These are phyloP conservation scores for Trametes sp. DNA, from an alignment of 1,284 basidiomycete species.

Conservation along the genomic window DNA sequence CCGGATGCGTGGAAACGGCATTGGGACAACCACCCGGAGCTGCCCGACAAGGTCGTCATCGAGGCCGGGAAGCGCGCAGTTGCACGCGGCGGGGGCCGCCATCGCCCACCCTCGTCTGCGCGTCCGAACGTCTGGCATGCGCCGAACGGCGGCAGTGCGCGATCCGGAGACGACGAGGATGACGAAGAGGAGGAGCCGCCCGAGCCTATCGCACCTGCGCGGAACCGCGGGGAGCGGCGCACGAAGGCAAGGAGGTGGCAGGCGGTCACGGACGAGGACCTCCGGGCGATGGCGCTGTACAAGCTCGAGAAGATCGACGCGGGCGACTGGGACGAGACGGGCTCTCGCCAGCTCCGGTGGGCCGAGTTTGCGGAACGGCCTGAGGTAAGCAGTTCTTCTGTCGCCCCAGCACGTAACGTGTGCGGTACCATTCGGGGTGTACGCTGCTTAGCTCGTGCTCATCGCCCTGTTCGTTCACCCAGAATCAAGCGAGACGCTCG, in stretches of 20 bases:
- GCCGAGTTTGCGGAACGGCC: constrained; percentile 19
- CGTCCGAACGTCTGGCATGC: no score
- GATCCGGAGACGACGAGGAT: neutral
- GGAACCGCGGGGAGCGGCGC: neutral
- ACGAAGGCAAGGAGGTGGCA: neutral
- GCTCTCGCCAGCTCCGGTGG: constrained; percentile 9
- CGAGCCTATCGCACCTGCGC: neutral
- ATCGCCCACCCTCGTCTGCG: no score
- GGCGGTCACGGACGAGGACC: constrained; percentile 19
- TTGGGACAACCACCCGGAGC: constrained; percentile 18
- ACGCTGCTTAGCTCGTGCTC: no score
- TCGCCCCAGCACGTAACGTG: no score
- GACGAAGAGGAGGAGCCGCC: neutral
- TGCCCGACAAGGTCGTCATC: constrained; percentile 21
- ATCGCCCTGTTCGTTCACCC: neutral
- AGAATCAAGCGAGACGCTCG: neutral
- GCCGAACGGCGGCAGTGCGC: neutral
- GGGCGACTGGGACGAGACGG: neutral
- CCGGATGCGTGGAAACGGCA: constrained; percentile 26
- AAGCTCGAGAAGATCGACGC: constrained; percentile 10
- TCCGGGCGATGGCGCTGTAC: constrained; percentile 17
- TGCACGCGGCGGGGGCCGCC: neutral
- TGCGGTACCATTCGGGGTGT: no score
- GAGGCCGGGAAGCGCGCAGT: neutral
- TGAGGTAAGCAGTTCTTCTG: constrained; percentile 10